Percentiles rank a stretch among this genome's conserved stretches.
These are phyloP conservation scores for Umbelopsis vinacea DNA, from an alignment of 192 early-diverging fungal species.

Conservation along the genomic window DNA sequence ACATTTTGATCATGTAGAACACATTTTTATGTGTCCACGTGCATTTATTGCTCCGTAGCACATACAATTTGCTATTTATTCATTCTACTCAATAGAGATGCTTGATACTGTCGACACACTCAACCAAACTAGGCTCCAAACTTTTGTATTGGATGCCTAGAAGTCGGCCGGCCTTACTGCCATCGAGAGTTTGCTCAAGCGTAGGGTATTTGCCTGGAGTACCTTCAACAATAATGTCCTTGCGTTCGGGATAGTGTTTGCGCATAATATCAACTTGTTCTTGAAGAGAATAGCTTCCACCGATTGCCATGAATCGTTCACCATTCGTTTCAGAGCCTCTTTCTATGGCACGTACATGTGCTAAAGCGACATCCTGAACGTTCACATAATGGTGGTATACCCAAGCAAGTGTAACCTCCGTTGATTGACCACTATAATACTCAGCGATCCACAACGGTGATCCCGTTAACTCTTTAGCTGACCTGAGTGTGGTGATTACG, in stretches of 20 bases:
- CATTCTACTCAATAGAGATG: too few relatives aligned
- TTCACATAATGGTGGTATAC: background rate
- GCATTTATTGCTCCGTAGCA: too few relatives aligned
- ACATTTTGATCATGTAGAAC: too few relatives aligned
- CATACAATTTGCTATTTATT: too few relatives aligned
- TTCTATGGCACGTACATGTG: constrained; percentile 20
- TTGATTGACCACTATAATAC: background rate
- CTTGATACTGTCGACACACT: too few relatives aligned
- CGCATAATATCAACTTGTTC: constrained; percentile 5
- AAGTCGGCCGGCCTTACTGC: background rate
- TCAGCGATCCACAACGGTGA: too few relatives aligned
- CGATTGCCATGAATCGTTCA: background rate
- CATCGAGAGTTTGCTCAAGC: background rate
- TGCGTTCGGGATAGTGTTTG: background rate
- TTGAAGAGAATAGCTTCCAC: background rate
- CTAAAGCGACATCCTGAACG: constrained; percentile 14
- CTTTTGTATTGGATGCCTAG: too few relatives aligned
- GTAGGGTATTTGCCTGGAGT: background rate
- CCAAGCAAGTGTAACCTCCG: background rate
- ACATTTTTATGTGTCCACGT: too few relatives aligned
- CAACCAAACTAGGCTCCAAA: too few relatives aligned
- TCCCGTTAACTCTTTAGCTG: too few relatives aligned
- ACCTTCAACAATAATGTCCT: constrained; percentile 8
- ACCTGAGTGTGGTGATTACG: too few relatives aligned
- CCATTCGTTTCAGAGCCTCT: constrained; percentile 17